Evolutionary conservation across 2,329 filamentous ascomycete species (phyloP), one percentile per base, ranked within the genome.

Genomic region (Proliferodiscus dingleyae): DNA sequence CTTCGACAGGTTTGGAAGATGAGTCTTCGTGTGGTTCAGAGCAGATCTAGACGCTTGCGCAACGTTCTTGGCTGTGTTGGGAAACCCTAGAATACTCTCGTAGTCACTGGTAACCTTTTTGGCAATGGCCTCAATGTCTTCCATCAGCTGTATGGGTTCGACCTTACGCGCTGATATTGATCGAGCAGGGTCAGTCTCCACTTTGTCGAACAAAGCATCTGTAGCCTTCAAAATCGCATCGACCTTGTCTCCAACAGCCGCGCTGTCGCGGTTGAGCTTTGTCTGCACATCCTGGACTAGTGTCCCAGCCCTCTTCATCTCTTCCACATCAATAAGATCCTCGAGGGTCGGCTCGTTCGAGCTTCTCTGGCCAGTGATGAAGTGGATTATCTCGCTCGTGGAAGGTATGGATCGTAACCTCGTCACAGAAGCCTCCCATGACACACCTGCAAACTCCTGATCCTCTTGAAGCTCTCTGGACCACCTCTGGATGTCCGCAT

Each of bases 91-190:
- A 9, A 89, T 80, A 54, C 87, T 83, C 55, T 89, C 84, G 61
- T 89, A 87, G 65, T 97, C 93, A 5, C 84, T 87, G 38, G 83
- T 81, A 40, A 98, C 86, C 67, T 96, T 96, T 58, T 82, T 89
- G 41, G 83, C 83, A 45, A 97, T 75, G 0, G 87, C 85, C 61
- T 91, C 84, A 34, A 97, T 89, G 63, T 97, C 93, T 50, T 89
- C 78, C 40, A 93, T 72, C 5, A 95, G 71, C 51, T 85, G 81
- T 18, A 71, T 66, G 4, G 85, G 75, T 53, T 90, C 86, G 39
- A 80, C 74, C 33, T 71, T 71, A 48, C 80, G 81, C 15, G 73
- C 69, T 37, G 81, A 62, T 5, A 75, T 67, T 18, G 74, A 84
- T 39, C 73, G 77, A 46, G 62, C 71, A 54, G 70, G 70, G 11